phyloP scores from a whole-genome alignment of 2,329 filamentous ascomycete species.

The Aspergillus udagawae region DNA sequence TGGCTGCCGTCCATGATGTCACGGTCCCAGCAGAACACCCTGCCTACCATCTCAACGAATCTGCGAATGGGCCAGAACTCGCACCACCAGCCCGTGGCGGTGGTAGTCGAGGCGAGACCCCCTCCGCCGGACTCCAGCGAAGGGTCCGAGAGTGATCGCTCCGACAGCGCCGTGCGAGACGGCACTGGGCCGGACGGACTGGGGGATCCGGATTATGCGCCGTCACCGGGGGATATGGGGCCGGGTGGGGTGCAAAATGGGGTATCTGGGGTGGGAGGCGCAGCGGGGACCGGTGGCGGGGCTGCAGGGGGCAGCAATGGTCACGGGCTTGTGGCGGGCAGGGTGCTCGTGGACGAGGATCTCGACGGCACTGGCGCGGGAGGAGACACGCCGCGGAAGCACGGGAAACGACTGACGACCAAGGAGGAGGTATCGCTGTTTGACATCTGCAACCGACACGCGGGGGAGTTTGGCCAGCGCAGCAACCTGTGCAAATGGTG shows the following conservation, averaged over 20 bases:
- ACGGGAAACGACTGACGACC: conserved; percentile 38
- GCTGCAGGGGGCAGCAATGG: conserved; percentile 5
- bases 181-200: conserved; percentile 4
- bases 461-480: conserved; percentile 35
- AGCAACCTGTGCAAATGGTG: conserved; percentile 43
- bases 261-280: neutral
- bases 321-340: neutral
- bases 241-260: neutral
- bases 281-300: conserved; percentile 2
- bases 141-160: conserved; percentile 14
- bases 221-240: conserved; percentile 9
- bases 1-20: conserved; percentile 24
- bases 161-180: conserved; percentile 10
- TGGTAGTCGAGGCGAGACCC: conserved; percentile 12
- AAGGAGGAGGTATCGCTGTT: conserved; percentile 39
- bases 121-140: conserved; percentile 10
- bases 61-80: conserved; percentile 10
- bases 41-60: conserved; percentile 17
- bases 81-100: conserved; percentile 8
- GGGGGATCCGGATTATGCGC: conserved; percentile 15
- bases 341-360: conserved; percentile 12
- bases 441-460: conserved; percentile 38
- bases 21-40: conserved; percentile 12
- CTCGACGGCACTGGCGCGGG: conserved; percentile 6
- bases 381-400: conserved; percentile 24